Evolutionary conservation across 768 basidiomycete species (phyloP).

Genomic region (Dictyophora rubrovolvata): DNA sequence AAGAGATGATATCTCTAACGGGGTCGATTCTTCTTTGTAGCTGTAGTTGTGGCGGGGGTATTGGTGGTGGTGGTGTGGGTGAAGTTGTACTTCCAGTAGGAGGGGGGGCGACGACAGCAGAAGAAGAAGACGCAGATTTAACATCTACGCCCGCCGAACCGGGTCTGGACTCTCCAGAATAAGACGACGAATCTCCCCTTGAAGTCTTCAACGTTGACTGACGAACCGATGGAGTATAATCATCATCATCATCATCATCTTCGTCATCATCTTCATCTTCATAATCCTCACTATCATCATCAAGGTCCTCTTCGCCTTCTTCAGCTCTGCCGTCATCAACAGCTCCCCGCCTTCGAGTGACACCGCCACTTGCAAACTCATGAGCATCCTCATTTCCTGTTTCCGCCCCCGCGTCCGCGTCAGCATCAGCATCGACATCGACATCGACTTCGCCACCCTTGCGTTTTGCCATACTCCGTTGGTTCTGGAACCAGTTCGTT

Average conservation of each 20-base stretch:
- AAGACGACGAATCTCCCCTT: neutral
- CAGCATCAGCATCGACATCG: neutral
- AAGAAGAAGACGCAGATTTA: neutral
- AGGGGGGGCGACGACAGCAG: too few species aligned
- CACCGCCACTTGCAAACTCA: neutral
- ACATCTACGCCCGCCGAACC: neutral
- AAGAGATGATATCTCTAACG: slow-evolving; percentile 3
- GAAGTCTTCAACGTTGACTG: neutral
- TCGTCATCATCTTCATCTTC: neutral
- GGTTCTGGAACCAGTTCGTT: slow-evolving; percentile 84
- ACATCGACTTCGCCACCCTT: slow-evolving; percentile 15
- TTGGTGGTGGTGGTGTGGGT: neutral
- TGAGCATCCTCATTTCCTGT: neutral
- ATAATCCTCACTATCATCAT: neutral
- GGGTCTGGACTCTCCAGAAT: neutral
- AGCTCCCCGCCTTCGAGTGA: too few species aligned
- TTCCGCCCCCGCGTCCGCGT: neutral
- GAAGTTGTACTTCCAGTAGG: neutral
- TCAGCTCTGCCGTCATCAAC: too few species aligned
- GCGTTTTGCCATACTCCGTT: slow-evolving; percentile 65
- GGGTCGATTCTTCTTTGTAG: neutral
- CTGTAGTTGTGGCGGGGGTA: neutral
- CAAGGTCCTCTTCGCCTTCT: neutral
- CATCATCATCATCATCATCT: neutral
- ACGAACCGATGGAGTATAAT: neutral